Evolutionary conservation across 306 rosid species (phyloP), one percentile per base, ranked within the genome.

Genomic region (Lupinus albus): DNA sequence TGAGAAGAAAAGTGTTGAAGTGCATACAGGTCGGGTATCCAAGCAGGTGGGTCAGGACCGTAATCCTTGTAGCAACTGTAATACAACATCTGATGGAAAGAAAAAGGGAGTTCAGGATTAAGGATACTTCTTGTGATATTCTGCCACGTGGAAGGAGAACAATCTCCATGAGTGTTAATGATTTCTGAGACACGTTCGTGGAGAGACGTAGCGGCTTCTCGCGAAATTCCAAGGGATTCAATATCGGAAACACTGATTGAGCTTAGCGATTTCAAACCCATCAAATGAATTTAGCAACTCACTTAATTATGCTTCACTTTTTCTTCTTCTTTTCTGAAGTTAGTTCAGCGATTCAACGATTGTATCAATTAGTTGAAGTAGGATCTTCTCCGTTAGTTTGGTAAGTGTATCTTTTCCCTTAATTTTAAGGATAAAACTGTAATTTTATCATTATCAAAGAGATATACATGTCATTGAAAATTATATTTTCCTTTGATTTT

Each of bases 1-100:
- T 10, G 11, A 13, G 8, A 32, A 32, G 4, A 32, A 6, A 4
- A 30, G 28, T 4, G 3, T 55, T 17, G 14, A 41, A n/a, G 33
- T 13, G 70, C 84, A 61, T 74, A 93, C 98, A 75, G 83, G 78
- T 83, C 74, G 51, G 98, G 98, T 13, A 86, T 55, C 98, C 98
- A 93, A 58, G 96, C 94, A 20, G 94, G 96, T 3, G 97, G 97
- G 78, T 93, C 97, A 17, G 90, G 73, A 30, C 98, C 98, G 62
- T 57, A 88, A 73, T 75, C 74, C 57, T 44, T 77, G 76, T 69
- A 89, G 87, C 96, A 89, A 1, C 80, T 81, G 61, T 85, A 83
- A 79, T 83, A 93, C 68, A 93, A 3, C 94, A 88, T 83, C 79
- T 82, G 98, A 78, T 93, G 98, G 56, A 89, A 70, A 39, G 93